A percentile compares a stretch with the other conserved stretches of the same genome.
These are phyloP conservation scores for Cochlearia excelsa DNA, from an alignment of 345 rosid genomes.

Conservation along the genomic window DNA sequence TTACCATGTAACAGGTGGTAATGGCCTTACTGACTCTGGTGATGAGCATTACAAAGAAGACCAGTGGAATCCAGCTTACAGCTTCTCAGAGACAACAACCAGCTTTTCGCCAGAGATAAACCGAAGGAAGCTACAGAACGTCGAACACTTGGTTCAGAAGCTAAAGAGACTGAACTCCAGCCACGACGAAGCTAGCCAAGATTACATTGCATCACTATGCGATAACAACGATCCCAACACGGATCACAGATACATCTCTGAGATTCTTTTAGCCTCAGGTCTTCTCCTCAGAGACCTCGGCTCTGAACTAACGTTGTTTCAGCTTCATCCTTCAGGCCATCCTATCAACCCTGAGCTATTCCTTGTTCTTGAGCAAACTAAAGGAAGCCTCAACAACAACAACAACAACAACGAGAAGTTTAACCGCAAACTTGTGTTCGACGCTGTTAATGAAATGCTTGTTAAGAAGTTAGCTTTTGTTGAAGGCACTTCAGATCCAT, in stretches of 20 bases:
- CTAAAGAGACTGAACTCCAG: slow-evolving; percentile 74
- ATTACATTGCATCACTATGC: slow-evolving; percentile 90
- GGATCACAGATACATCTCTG: slow-evolving; percentile 87
- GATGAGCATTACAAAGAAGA: slow-evolving; percentile 45
- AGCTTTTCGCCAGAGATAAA: slow-evolving; percentile 55
- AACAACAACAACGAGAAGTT: slow-evolving; percentile 44
- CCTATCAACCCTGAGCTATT: slow-evolving; percentile 91
- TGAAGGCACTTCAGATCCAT: slow-evolving; percentile 42
- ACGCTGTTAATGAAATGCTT: slow-evolving; percentile 77
- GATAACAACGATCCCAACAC: slow-evolving; percentile 61
- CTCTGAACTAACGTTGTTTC: slow-evolving; percentile 55
- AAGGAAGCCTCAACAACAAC: slow-evolving; percentile 44
- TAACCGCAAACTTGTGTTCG: slow-evolving; percentile 77
- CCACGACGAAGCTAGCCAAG: slow-evolving; percentile 83
- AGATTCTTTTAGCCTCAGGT: slow-evolving; percentile 91
- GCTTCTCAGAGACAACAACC: slow-evolving; percentile 36
- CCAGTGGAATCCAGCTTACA: slow-evolving; percentile 47
- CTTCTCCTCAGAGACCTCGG: slow-evolving; percentile 76
- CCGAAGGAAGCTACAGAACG: slow-evolving; percentile 74
- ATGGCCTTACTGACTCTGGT: slow-evolving; percentile 30
- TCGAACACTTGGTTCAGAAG: slow-evolving; percentile 81
- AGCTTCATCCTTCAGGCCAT: slow-evolving; percentile 78
- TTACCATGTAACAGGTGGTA: slow-evolving; percentile 39
- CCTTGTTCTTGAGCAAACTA: slow-evolving; percentile 86
- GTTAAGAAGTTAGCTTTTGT: slow-evolving; percentile 46